Percentiles rank a stretch among this genome's conserved stretches.
These are phyloP conservation scores for Exophiala oligosperma DNA, from an alignment of 2,329 filamentous ascomycete species.

Conservation along the genomic window DNA sequence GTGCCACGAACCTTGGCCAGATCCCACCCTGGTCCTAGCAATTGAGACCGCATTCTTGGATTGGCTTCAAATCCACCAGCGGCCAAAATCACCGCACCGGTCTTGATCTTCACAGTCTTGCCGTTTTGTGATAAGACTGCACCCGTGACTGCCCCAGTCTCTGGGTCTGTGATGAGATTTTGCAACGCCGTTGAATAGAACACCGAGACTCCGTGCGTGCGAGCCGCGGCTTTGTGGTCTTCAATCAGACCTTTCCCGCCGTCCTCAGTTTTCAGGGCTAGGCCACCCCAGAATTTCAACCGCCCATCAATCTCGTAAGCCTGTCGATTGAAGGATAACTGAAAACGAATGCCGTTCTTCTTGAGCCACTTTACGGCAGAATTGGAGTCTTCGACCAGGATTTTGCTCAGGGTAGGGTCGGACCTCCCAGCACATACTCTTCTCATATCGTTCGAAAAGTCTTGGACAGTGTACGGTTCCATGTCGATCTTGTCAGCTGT, in stretches of 20 bases:
- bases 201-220: conserved; percentile 44
- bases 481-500: conserved; percentile 56
- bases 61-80: conserved; percentile 67
- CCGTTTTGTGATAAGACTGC: conserved; percentile 22
- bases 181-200: conserved; percentile 50
- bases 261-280: conserved; percentile 59
- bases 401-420: conserved; percentile 49
- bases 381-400: conserved; percentile 55
- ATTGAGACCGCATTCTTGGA: conserved; percentile 55
- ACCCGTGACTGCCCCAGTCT: conserved; percentile 29
- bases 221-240: conserved; percentile 45
- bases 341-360: conserved; percentile 56
- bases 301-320: conserved; percentile 63
- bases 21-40: conserved; percentile 63
- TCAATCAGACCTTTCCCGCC: conserved; percentile 61
- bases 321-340: conserved; percentile 65
- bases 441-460: conserved; percentile 59
- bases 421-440: conserved; percentile 58
- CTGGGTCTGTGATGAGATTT: conserved; percentile 37
- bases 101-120: conserved; percentile 4
- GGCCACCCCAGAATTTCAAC: conserved; percentile 66
- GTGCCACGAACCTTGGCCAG: conserved; percentile 62
- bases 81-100: conserved; percentile 48
- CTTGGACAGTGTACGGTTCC: conserved; percentile 53
- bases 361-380: conserved; percentile 57